Evolutionary conservation across 257 asterid species (phyloP), one percentile per base, ranked within the genome.

Genomic region (Ilex aquifolium): DNA sequence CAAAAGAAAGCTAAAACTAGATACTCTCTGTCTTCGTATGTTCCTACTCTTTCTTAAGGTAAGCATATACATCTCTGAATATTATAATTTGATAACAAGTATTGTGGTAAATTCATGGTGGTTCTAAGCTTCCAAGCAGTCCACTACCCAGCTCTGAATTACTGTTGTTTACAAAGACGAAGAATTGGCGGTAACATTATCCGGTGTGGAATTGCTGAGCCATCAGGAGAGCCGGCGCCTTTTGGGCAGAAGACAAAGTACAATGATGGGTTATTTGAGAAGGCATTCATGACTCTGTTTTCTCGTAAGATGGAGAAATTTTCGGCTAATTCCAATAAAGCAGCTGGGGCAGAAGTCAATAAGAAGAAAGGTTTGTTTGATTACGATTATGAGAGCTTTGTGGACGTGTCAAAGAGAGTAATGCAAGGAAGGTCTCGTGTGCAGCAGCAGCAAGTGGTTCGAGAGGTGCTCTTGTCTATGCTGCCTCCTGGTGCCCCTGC

Each of bases 401-500:
- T 92, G 2, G 85, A 89, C 2, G 87, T 76, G 60, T 92, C 97
- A 0, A 82, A 67, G 73, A 72, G 86, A 60, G 95, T 92, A 0
- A 85, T 85, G 87, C 78, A 74, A 52, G 97, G 98, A 29, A 71
- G 98, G 77, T 64, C 74, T 1, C 88, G 89, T 14, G 13, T 74
- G 68, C 91, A 92, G 80, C 97, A 88, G 85, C 97, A 89, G 57
- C 67, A 82, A 68, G 95, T 85, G 2, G 96, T 89, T 44, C 72
- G 97, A 3, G 85, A 89, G 71, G 97, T 92, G 42, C 93, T 91
- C 39, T 78, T 86, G 63, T 92, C 98, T 65, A 89, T 92, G 85
- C 94, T 92, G 32, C 95, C 98, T 73, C 96, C 97, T 7, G 96
- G 93, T 29, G 98, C 98, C 52, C 98, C 98, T 63, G 91, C 87